Conservation (phyloP, 2,329 filamentous ascomycete genomes). For the Cercospora zeina region DNA sequence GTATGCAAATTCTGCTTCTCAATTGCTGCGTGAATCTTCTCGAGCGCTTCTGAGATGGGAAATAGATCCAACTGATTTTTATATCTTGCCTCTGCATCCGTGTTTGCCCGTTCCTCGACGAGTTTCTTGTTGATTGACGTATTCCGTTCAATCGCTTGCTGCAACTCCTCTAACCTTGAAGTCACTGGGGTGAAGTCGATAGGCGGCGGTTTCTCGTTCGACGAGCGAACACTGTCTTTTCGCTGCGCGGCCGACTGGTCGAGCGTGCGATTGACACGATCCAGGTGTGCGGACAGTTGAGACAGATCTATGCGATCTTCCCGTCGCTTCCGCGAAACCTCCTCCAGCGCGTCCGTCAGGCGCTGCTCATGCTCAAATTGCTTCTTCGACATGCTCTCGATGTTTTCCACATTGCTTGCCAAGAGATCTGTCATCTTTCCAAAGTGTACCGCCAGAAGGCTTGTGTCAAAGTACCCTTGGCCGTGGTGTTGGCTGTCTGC, state of each 20-base stretch:
- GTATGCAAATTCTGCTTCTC: constrained; percentile 24
- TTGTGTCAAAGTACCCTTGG: constrained; percentile 21
- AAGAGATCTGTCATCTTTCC: constrained; percentile 31
- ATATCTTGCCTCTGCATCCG: constrained; percentile 17
- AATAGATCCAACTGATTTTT: constrained; percentile 15
- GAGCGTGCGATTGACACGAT: constrained; percentile 35
- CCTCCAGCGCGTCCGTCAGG: constrained; percentile 27
- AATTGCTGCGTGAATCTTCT: constrained; percentile 17
- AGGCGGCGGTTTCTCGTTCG: neutral
- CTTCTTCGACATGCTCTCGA: constrained; percentile 31
- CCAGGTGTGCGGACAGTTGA: constrained; percentile 34
- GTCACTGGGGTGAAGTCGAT: constrained; percentile 33
- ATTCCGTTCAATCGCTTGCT: constrained; percentile 35
- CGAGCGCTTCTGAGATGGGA: constrained; percentile 18
- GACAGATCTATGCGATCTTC: constrained; percentile 31
- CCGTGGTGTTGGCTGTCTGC: constrained; percentile 6
- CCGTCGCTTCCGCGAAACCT: constrained; percentile 19
- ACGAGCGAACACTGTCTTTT: constrained; percentile 21
- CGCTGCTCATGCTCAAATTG: constrained; percentile 36
- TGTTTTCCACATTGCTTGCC: constrained; percentile 30
- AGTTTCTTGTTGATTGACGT: constrained; percentile 30
- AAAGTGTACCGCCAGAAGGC: constrained; percentile 29
- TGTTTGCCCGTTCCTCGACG: constrained; percentile 27
- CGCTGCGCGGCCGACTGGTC: constrained; percentile 26
- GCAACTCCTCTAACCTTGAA: constrained; percentile 29